Evolutionary conservation across 192 early-diverging fungal genomes (phyloP).

Genomic region (Linnemannia exigua): DNA sequence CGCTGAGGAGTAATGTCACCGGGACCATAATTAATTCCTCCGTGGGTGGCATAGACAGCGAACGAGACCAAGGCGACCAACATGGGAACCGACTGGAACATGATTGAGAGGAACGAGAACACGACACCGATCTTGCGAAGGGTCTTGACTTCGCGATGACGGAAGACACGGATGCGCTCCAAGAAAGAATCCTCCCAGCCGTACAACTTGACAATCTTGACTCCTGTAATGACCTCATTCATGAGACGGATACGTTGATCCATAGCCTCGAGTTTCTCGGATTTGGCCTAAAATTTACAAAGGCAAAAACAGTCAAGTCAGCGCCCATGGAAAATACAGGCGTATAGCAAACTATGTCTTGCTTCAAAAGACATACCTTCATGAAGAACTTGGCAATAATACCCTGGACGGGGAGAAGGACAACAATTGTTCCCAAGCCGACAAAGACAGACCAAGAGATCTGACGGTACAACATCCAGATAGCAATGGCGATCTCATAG

Average conservation of each 20-base stretch:
- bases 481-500: slow-evolving; percentile 40
- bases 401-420: slow-evolving; percentile 31
- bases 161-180: slow-evolving; percentile 38
- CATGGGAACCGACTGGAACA: slow-evolving; percentile 44
- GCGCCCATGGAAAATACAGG: neutral
- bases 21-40: slow-evolving; percentile 29
- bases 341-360: neutral
- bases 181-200: slow-evolving; percentile 53
- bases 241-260: slow-evolving; percentile 56
- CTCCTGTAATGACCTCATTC: slow-evolving; percentile 56
- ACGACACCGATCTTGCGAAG: slow-evolving; percentile 50
- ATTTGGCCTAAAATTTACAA: slow-evolving; percentile 27
- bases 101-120: slow-evolving; percentile 54
- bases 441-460: slow-evolving; percentile 49
- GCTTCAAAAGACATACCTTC: slow-evolving; percentile 18
- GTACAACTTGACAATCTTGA: slow-evolving; percentile 61
- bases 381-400: slow-evolving; percentile 41
- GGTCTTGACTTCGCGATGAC: slow-evolving; percentile 39
- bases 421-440: slow-evolving; percentile 32
- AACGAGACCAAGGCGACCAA: slow-evolving; percentile 41
- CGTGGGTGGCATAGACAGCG: slow-evolving; percentile 34
- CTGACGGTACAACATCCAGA: slow-evolving; percentile 50
- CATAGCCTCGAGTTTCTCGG: slow-evolving; percentile 48
- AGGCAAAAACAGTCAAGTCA: no score
- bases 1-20: slow-evolving; percentile 32